phyloP scores from a whole-genome alignment of 2,329 filamentous ascomycete species.

The Talaromyces sp. region DNA sequence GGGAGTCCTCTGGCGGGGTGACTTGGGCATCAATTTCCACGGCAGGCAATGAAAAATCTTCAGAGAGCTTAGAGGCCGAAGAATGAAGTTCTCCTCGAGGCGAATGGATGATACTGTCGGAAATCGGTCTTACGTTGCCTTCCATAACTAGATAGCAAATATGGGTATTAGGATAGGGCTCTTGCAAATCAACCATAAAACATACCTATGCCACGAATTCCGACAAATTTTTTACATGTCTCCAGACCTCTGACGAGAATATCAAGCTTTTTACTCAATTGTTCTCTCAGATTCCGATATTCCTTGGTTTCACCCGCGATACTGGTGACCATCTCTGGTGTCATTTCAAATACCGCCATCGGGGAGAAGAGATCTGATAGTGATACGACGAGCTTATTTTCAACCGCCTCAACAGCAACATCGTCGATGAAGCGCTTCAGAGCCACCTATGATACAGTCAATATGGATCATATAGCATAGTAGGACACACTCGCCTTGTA shows the following conservation, averaged over 20 bases:
- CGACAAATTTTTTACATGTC: constrained; percentile 39
- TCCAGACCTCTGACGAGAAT: constrained; percentile 39
- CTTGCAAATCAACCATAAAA: too few species aligned
- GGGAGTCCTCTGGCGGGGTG: too few species aligned
- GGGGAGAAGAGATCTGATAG: constrained; percentile 27
- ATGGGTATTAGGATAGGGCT: too few species aligned
- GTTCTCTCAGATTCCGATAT: constrained; percentile 10
- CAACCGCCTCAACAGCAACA: constrained; percentile 35
- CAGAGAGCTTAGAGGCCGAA: too few species aligned
- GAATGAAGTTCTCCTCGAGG: too few species aligned
- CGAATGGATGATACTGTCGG: too few species aligned
- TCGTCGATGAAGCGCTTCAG: constrained; percentile 39
- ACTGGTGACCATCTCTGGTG: constrained; percentile 15
- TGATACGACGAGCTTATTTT: constrained; percentile 27
- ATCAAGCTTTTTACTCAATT: constrained; percentile 26
- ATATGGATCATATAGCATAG: too few species aligned
- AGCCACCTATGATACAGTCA: constrained; percentile 30
- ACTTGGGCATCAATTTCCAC: too few species aligned
- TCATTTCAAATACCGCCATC: constrained; percentile 18
- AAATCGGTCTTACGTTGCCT: too few species aligned
- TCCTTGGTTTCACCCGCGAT: constrained; percentile 25
- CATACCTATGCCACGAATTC: not conserved
- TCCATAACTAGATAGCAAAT: too few species aligned
- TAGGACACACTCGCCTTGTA: constrained; percentile 36
- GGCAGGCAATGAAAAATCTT: too few species aligned